Conservation (phyloP, 805 yeast species). For the Wickerhamiella sergipiensis region DNA sequence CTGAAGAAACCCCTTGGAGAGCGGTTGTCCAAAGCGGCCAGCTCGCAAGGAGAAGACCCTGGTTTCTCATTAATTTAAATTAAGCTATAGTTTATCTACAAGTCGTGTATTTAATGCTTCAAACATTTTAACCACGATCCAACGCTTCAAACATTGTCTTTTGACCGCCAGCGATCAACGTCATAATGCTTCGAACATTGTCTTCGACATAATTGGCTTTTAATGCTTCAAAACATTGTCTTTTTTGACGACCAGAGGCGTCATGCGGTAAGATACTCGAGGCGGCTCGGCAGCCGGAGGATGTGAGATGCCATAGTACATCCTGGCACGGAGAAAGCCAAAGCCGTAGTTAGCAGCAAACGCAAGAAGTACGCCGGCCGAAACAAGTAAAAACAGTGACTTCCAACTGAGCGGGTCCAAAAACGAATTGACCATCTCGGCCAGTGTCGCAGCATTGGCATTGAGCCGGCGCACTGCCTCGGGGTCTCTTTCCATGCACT, state of each 20-base stretch:
- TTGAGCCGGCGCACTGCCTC: constrained; percentile 43
- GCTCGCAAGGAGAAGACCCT: not conserved
- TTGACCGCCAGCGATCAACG: too few species aligned
- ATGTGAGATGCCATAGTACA: constrained; percentile 3
- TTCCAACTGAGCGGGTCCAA: constrained; percentile 43
- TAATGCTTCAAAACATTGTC: not conserved
- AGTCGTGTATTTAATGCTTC: too few species aligned
- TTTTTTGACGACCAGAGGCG: not conserved
- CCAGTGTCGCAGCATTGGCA: constrained; percentile 63
- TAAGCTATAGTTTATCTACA: too few species aligned
- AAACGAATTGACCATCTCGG: constrained; percentile 66
- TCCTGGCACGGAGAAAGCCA: constrained; percentile 15
- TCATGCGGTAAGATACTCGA: not conserved
- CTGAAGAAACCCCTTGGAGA: constrained; percentile 1
- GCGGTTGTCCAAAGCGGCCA: not conserved
- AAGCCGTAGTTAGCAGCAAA: constrained; percentile 16
- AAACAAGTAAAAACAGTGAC: constrained; percentile 9
- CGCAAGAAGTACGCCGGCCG: constrained; percentile 5
- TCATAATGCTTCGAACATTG: too few species aligned
- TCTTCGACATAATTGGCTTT: too few species aligned
- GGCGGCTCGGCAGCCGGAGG: not conserved
- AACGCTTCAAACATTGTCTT: too few species aligned
- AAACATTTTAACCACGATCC: too few species aligned
- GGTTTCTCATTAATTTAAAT: not conserved
- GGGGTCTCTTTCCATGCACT: constrained; percentile 73